Conservation (phyloP, 1,284 basidiomycete genomes). For the Austroboletus niveus region DNA sequence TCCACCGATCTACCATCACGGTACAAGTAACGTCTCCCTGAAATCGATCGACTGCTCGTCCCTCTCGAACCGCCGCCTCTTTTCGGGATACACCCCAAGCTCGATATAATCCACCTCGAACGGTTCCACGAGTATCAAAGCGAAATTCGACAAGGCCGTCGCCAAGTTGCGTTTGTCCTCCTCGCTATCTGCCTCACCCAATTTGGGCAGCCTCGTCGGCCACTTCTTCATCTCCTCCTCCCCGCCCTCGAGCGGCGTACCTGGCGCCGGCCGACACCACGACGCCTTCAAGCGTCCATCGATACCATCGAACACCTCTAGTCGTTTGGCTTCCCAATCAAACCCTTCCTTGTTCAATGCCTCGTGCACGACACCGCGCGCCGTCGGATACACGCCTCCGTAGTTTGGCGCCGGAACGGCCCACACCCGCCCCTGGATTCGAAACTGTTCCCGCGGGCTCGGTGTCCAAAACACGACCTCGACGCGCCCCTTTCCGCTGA, state of each 20-base stretch:
- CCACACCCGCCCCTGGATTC: constrained; percentile 49
- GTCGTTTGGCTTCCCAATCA: constrained; percentile 63
- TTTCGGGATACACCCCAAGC: background rate
- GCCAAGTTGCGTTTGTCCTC: constrained; percentile 45
- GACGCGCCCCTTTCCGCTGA: constrained; percentile 37
- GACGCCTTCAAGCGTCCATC: constrained; percentile 58
- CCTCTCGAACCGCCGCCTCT: background rate
- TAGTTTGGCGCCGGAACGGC: constrained; percentile 45
- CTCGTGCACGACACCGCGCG: constrained; percentile 31
- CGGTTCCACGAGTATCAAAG: constrained; percentile 64
- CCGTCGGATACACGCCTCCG: constrained; percentile 9
- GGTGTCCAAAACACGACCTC: constrained; percentile 63
- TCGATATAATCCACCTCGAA: background rate
- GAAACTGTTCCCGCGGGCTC: constrained; percentile 56
- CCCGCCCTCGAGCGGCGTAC: constrained; percentile 43
- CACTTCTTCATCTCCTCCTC: constrained; percentile 56
- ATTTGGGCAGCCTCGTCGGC: constrained; percentile 44
- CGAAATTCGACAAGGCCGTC: constrained; percentile 58
- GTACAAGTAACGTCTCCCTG: background rate
- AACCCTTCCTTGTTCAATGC: constrained; percentile 39
- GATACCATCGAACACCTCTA: constrained; percentile 52
- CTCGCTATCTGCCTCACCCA: constrained; percentile 44
- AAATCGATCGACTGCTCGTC: background rate
- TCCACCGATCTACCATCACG: too few species aligned
- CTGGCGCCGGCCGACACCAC: constrained; percentile 63